A percentile compares a stretch with the other conserved stretches of the same genome.
Conservation (phyloP, 768 basidiomycete species). For the Mycena epipterygia region DNA sequence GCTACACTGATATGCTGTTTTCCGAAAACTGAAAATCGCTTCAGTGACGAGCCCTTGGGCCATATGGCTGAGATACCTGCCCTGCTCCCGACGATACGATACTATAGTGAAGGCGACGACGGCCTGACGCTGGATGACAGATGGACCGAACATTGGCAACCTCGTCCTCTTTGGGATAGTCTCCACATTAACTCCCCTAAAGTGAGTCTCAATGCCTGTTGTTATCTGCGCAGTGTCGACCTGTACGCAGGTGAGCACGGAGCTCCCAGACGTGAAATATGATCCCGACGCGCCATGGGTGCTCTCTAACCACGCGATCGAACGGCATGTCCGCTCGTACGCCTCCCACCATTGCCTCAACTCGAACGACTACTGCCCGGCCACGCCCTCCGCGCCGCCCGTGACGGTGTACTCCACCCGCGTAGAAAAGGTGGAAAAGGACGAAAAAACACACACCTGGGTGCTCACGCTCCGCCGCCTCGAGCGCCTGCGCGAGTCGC, state of each 20-base stretch:
- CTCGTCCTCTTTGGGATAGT: slow-evolving; percentile 26
- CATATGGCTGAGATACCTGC: slow-evolving; percentile 1
- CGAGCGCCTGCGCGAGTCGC: slow-evolving; percentile 20
- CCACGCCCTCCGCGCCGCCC: not conserved
- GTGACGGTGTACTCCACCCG: slow-evolving; percentile 27
- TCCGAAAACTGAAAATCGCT: not conserved
- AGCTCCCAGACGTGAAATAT: slow-evolving; percentile 26
- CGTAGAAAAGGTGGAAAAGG: slow-evolving; percentile 26
- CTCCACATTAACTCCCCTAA: slow-evolving; percentile 22
- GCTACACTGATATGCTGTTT: not conserved
- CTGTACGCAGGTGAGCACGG: slow-evolving; percentile 13
- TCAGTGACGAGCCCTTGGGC: slow-evolving; percentile 11
- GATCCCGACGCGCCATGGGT: slow-evolving; percentile 19
- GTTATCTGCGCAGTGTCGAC: too few relatives aligned
- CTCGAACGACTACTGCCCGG: slow-evolving; percentile 19
- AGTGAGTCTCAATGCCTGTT: not conserved
- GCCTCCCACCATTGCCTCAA: slow-evolving; percentile 29
- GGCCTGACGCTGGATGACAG: slow-evolving; percentile 14
- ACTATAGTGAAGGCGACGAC: slow-evolving; percentile 27
- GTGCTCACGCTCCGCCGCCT: slow-evolving; percentile 28
- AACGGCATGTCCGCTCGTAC: slow-evolving; percentile 27
- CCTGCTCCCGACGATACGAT: slow-evolving; percentile 1
- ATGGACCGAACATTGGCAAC: slow-evolving; percentile 22
- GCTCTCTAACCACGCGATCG: slow-evolving; percentile 17
- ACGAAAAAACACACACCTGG: slow-evolving; percentile 14